Percentiles rank a stretch among this genome's conserved stretches.
These are phyloP conservation scores for Multifurca ochricompacta DNA, from an alignment of 768 basidiomycete genomes.

Conservation along the genomic window DNA sequence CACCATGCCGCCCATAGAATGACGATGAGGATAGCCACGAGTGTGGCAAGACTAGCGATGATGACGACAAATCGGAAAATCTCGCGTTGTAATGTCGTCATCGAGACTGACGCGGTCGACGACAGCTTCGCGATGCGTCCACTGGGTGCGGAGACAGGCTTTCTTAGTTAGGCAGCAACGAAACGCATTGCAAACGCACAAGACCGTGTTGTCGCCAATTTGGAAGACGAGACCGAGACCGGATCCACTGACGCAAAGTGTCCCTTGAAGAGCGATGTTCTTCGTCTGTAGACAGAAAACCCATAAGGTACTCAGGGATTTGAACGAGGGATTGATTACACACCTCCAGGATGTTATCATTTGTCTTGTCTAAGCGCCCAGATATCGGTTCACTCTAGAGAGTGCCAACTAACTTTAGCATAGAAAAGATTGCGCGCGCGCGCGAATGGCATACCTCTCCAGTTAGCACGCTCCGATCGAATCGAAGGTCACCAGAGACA, in stretches of 20 bases:
- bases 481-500: conserved; percentile 46
- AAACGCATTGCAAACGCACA: conserved; percentile 31
- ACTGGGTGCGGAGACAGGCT: conserved; percentile 8
- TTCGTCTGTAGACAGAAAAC: conserved; percentile 40
- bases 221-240: conserved; percentile 42
- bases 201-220: conserved; percentile 43
- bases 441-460: conserved; percentile 40
- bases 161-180: neutral
- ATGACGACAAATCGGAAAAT: conserved; percentile 48
- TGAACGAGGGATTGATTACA: no score
- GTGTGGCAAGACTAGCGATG: conserved; percentile 39
- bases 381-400: conserved; percentile 18
- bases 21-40: conserved; percentile 44
- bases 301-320: no score
- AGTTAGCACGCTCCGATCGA: conserved; percentile 61
- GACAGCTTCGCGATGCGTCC: conserved; percentile 37
- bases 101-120: conserved; percentile 24
- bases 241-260: conserved; percentile 44
- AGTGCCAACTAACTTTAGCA: conserved; percentile 21
- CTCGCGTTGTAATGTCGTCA: conserved; percentile 47
- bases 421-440: conserved; percentile 10
- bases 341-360: conserved; percentile 26
- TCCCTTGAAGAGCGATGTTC: conserved; percentile 54
- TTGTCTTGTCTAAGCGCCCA: conserved; percentile 26
- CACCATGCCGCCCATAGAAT: conserved; percentile 39